A percentile compares a stretch with the other conserved stretches of the same genome.
Conservation (phyloP, 768 basidiomycete genomes). For the Suillus subalutaceus region DNA sequence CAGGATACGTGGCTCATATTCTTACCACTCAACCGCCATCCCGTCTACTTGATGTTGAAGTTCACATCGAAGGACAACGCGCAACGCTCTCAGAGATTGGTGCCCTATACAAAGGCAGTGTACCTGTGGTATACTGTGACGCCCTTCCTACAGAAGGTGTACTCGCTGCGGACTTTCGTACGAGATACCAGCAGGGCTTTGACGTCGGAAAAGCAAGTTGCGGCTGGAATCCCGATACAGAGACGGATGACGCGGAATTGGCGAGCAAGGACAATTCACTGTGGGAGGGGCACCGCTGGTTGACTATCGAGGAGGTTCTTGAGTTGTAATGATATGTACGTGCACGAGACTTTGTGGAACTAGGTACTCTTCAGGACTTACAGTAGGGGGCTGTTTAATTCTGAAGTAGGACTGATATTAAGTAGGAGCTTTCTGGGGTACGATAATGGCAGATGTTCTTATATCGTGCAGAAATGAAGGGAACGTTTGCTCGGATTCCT, state of each 20-base stretch:
- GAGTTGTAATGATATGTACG: neutral
- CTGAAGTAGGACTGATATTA: no score
- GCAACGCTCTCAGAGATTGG: conserved; percentile 18
- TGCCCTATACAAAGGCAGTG: conserved; percentile 9
- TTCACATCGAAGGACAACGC: conserved; percentile 29
- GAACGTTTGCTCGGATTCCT: no score
- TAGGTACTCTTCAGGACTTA: neutral
- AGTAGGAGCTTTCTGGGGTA: no score
- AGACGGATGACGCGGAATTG: conserved; percentile 15
- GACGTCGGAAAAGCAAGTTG: conserved; percentile 22
- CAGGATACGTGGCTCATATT: conserved; percentile 29
- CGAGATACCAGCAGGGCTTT: conserved; percentile 18
- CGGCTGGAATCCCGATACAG: conserved; percentile 22
- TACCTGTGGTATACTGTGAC: conserved; percentile 14
- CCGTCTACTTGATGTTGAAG: conserved; percentile 18
- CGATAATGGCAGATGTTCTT: no score
- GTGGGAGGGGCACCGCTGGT: conserved; percentile 26
- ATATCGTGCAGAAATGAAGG: no score
- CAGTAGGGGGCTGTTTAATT: neutral
- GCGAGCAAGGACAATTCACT: conserved; percentile 24
- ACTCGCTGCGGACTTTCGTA: conserved; percentile 13
- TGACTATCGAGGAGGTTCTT: conserved; percentile 16
- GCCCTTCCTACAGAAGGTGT: conserved; percentile 18
- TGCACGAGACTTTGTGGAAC: neutral
- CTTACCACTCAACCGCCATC: conserved; percentile 22